Conservation (phyloP, 1,284 basidiomycete genomes). For the Moesziomyces parantarcticus region DNA sequence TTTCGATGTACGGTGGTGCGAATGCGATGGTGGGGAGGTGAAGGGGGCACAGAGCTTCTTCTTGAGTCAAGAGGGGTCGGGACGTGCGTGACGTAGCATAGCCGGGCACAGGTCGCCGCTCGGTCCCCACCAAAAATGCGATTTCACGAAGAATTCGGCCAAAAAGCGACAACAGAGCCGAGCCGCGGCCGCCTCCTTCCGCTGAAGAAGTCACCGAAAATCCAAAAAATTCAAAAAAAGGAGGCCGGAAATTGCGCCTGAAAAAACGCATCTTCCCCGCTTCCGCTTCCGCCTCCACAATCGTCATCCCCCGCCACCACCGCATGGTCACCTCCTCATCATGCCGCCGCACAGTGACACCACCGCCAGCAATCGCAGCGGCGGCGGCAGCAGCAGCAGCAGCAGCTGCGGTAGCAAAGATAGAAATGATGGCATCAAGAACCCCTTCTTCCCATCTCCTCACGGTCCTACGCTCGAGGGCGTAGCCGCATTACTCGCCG, state of each 20-base stretch:
- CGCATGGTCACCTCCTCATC: background rate
- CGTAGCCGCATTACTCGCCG: constrained; percentile 35
- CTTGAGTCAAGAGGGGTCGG: no score
- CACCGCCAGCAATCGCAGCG: background rate
- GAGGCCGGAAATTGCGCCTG: no score
- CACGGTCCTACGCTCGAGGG: constrained; percentile 40
- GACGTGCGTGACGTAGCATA: no score
- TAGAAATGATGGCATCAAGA: constrained; percentile 3
- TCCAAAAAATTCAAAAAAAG: no score
- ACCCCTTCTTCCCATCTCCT: constrained; percentile 31
- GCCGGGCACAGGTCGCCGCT: no score
- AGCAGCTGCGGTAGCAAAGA: background rate
- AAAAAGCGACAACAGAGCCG: no score
- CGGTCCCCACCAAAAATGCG: no score
- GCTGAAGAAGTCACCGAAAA: no score
- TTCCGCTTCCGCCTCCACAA: no score
- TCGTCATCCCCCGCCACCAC: background rate
- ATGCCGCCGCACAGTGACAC: background rate
- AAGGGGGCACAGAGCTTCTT: background rate
- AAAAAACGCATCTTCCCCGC: no score
- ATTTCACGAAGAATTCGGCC: no score
- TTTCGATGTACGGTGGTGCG: background rate
- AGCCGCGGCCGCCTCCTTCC: no score
- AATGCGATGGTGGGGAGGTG: background rate
- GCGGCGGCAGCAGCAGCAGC: constrained; percentile 1